A percentile compares a stretch with the other conserved stretches of the same genome.
phyloP scores from a whole-genome alignment of 1,284 basidiomycete genomes.

The Afroboletus lepidellus region DNA sequence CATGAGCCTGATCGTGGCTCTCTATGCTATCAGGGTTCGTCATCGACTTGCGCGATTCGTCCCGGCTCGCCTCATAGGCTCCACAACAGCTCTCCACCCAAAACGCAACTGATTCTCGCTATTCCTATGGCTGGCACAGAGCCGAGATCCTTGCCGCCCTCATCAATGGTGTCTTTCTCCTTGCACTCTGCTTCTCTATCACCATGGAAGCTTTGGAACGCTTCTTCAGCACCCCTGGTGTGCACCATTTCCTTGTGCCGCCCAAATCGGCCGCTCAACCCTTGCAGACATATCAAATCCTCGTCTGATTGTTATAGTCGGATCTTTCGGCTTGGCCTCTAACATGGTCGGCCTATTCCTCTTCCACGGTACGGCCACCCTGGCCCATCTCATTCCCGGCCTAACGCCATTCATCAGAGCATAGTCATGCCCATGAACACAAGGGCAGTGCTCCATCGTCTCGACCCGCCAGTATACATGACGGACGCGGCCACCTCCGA shows the following conservation, averaged over 20 bases:
- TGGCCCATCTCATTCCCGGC: background rate
- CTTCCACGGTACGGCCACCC: slow-evolving; percentile 77
- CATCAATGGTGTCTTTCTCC: slow-evolving; percentile 94
- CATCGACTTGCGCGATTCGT: background rate
- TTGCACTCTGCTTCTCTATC: slow-evolving; percentile 96
- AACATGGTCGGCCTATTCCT: slow-evolving; percentile 94
- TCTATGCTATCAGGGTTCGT: slow-evolving; percentile 92
- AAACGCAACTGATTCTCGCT: slow-evolving; percentile 52
- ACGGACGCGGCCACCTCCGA: slow-evolving; percentile 27
- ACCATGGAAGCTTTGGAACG: slow-evolving; percentile 90
- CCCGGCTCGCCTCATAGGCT: slow-evolving; percentile 5
- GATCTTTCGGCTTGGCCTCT: slow-evolving; percentile 84
- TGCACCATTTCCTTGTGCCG: slow-evolving; percentile 20
- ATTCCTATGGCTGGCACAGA: slow-evolving; percentile 96
- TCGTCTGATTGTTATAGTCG: slow-evolving; percentile 87
- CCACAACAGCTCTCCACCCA: slow-evolving; percentile 52
- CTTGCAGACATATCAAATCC: slow-evolving; percentile 83
- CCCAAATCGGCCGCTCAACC: slow-evolving; percentile 10
- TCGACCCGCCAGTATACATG: slow-evolving; percentile 26
- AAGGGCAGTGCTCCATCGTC: slow-evolving; percentile 34
- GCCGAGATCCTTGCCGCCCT: slow-evolving; percentile 97
- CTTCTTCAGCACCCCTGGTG: slow-evolving; percentile 83
- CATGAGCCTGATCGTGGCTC: slow-evolving; percentile 90
- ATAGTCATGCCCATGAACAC: slow-evolving; percentile 49
- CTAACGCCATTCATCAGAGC: slow-evolving; percentile 48